Evolutionary conservation across 345 rosid species (phyloP).

Genomic region (Ailanthus altissimus): DNA sequence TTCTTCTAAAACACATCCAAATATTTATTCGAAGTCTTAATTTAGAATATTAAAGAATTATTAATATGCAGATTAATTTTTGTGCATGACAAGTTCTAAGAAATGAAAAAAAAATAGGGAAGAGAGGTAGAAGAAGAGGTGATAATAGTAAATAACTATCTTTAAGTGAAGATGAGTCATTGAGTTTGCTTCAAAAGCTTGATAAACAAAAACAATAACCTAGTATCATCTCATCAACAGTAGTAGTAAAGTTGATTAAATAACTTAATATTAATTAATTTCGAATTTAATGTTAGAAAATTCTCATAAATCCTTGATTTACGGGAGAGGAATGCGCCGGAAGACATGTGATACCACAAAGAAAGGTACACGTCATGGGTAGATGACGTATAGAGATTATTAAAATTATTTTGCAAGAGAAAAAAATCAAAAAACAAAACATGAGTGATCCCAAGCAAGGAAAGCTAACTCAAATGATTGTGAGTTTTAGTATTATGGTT

Average conservation of each 20-base stretch:
- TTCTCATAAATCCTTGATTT: background rate
- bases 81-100: background rate
- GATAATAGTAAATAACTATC: background rate
- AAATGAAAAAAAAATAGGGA: background rate
- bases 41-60: no score
- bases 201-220: background rate
- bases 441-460: constrained; percentile 17
- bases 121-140: background rate
- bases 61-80: no score
- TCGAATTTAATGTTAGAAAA: background rate
- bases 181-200: background rate
- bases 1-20: no score
- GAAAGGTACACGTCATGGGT: constrained; percentile 29
- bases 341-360: constrained; percentile 30
- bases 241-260: background rate
- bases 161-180: constrained; percentile 14
- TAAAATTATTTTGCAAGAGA: background rate
- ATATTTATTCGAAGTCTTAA: no score
- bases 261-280: background rate
- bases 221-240: background rate
- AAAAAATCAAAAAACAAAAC: background rate
- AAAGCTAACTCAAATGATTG: constrained; percentile 32
- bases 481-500: constrained; percentile 27
- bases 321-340: constrained; percentile 41
- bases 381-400: constrained; percentile 25